Percentiles rank a stretch among this genome's conserved stretches.
These are phyloP conservation scores for Populus tomentosa DNA, from an alignment of 441 rosid species.

Conservation along the genomic window DNA sequence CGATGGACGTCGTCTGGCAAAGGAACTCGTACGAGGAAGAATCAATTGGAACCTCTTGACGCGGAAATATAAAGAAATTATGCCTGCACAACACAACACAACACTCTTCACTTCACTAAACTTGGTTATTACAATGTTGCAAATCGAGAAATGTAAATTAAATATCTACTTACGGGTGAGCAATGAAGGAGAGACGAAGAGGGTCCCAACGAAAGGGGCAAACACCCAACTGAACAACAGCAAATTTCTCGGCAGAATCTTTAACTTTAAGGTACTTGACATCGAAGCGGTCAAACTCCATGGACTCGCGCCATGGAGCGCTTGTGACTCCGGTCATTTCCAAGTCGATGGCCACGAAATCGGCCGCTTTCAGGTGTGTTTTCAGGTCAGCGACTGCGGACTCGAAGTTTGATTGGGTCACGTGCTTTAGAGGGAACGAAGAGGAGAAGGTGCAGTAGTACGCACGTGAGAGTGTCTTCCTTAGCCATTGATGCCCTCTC, in stretches of 20 bases:
- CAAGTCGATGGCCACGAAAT: slow-evolving; percentile 84
- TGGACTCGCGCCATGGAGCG: slow-evolving; percentile 84
- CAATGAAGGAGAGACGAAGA: slow-evolving; percentile 50
- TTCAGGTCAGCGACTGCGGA: slow-evolving; percentile 48
- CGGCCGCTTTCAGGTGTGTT: slow-evolving; percentile 62
- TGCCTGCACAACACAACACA: slow-evolving; percentile 35
- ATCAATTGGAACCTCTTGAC: slow-evolving; percentile 42
- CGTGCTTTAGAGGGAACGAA: slow-evolving; percentile 69
- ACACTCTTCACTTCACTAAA: not conserved
- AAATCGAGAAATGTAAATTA: not conserved
- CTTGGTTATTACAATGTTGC: not conserved
- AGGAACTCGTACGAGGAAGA: slow-evolving; percentile 58
- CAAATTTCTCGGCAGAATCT: slow-evolving; percentile 94
- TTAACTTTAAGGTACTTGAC: slow-evolving; percentile 76
- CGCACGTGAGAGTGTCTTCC: slow-evolving; percentile 39
- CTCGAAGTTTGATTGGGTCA: slow-evolving; percentile 72
- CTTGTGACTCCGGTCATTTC: slow-evolving; percentile 90
- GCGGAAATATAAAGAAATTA: slow-evolving; percentile 79
- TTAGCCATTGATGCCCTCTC: not conserved
- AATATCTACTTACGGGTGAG: slow-evolving; percentile 56
- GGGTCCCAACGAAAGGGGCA: slow-evolving; percentile 93
- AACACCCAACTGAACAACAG: slow-evolving; percentile 91
- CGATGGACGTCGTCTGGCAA: slow-evolving; percentile 79
- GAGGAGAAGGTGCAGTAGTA: slow-evolving; percentile 33
- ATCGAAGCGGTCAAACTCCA: slow-evolving; percentile 71